Base-by-base conservation (phyloP, 306 rosid species). In the Fagus sylvatica region DNA sequence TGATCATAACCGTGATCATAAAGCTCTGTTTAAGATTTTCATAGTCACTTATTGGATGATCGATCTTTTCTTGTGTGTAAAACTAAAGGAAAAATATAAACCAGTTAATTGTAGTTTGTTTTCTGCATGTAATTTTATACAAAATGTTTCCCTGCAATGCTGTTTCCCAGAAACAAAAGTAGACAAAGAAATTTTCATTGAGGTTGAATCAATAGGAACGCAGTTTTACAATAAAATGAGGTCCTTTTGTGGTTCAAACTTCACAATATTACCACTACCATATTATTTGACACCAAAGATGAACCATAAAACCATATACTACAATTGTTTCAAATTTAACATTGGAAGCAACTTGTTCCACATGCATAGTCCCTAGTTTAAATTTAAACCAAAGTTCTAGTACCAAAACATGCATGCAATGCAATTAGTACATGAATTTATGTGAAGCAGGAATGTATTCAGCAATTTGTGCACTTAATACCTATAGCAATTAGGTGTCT, bases 401-500 rank as follows among this genome's bases (percentile, higher is more conserved):
- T 4, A 1, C 19, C 22, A n/a, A 2, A 17, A 15, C 4, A n/a
- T 39, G 48, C 71, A 66, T 66, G 71, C 49, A 68, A 66, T 66
- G 71, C 49, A 68, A 36, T 32, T 17, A 19, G 42, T 39, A 71
- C 1, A 4, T 30, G 73, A 71, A 16, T 39, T 53, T 33, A 34
- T 28, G 62, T 8, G 48, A 57, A 56, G 55, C 34, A 33, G 6
- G 48, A 41, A 12, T 43, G 49, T 2, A 8, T 17, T 43, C 61
- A 37, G 78, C 76, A 78, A 77, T 79, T 75, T 74, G 76, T 76
- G n/a, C 82, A 64, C 71, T 79, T 53, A 75, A 83, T 81, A 82
- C 86, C 86, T 78, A 84, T 72, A 78, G 59, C 68, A 82, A 57
- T 68, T 78, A 80, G 53, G 71, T 76, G 87, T 78, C 85, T 69